A percentile compares a stretch with the other conserved stretches of the same genome.
Conservation (phyloP, 768 basidiomycete species). For the Phaffia tasmanica region DNA sequence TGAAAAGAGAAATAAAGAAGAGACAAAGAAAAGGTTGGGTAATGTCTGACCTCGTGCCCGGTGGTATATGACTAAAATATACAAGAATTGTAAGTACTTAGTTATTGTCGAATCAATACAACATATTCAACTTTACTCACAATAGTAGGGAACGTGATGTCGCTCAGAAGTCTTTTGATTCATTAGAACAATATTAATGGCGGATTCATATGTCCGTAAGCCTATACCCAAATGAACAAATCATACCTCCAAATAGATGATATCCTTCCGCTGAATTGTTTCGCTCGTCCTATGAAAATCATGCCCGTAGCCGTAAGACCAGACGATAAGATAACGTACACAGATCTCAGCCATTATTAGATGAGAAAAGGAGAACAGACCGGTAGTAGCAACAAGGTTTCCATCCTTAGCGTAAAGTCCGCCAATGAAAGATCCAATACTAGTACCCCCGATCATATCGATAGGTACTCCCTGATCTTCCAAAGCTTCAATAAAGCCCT, state of each 20-base stretch:
- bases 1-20: background rate
- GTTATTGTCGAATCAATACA: no score
- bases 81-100: no score
- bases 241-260: constrained; percentile 68
- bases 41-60: constrained; percentile 36
- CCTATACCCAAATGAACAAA: background rate
- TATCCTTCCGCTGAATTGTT: constrained; percentile 82
- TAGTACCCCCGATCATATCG: constrained; percentile 69
- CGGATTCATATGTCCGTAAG: background rate
- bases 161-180: constrained; percentile 51
- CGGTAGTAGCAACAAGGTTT: constrained; percentile 51
- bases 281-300: constrained; percentile 65
- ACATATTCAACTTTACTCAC: no score
- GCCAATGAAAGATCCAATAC: constrained; percentile 40
- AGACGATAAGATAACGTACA: background rate
- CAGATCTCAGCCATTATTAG: background rate
- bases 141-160: constrained; percentile 84
- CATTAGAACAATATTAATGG: background rate
- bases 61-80: constrained; percentile 62
- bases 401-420: constrained; percentile 92
- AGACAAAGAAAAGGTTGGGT: constrained; percentile 14
- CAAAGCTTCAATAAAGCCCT: constrained; percentile 87
- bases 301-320: constrained; percentile 1
- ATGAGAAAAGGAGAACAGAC: no score
- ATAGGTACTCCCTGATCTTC: constrained; percentile 88